Evolutionary conservation across 176 grass and related monocot genomes (phyloP).

Genomic region (Triticum timopheevii): DNA sequence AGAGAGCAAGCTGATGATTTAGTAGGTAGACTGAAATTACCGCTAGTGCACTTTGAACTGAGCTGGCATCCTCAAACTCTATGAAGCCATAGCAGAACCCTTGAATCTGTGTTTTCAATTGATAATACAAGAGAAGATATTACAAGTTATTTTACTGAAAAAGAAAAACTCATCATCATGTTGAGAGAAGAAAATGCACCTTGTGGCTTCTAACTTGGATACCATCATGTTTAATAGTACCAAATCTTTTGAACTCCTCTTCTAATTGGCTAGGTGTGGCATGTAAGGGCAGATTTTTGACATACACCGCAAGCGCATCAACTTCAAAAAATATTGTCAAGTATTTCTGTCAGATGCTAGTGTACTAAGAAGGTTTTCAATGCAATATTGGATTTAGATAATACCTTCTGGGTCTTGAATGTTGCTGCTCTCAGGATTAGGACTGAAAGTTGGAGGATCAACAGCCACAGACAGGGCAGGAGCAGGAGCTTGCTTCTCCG

Average conservation of each 20-base stretch:
- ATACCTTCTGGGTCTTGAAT: conserved; percentile 86
- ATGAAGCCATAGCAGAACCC: conserved; percentile 98
- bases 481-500: conserved; percentile 48
- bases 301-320: conserved; percentile 79
- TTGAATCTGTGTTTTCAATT: conserved; percentile 62
- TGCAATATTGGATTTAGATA: not conserved
- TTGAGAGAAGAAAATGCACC: conserved; percentile 39
- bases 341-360: conserved; percentile 11
- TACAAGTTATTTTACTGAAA: not conserved
- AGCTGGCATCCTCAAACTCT: conserved; percentile 80
- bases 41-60: conserved; percentile 81
- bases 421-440: conserved; percentile 56
- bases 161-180: not conserved
- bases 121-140: not conserved
- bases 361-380: conserved; percentile 9
- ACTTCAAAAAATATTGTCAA: conserved; percentile 39
- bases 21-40: conserved; percentile 40
- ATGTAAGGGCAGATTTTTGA: conserved; percentile 70
- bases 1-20: not conserved
- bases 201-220: conserved; percentile 99
- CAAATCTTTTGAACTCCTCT: conserved; percentile 89
- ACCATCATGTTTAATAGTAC: conserved; percentile 64
- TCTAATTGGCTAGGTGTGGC: conserved; percentile 75
- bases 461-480: conserved; percentile 36
- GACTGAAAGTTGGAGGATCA: conserved; percentile 62